These are phyloP conservation scores for Hanseniaspora valbyensis DNA, from an alignment of 805 yeast species.

Conservation along the genomic window DNA sequence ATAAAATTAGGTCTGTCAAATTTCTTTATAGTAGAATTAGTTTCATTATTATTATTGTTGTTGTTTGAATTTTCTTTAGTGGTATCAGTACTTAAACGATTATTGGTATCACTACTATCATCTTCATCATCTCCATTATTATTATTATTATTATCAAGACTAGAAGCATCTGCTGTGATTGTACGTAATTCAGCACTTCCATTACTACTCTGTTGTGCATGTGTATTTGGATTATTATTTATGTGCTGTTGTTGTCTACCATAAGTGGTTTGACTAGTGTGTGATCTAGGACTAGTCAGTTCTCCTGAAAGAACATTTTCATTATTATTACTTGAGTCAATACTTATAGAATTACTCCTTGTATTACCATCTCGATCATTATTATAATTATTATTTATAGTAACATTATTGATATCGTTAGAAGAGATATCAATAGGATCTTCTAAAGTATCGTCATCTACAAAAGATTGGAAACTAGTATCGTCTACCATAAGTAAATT, in stretches of 20 bases:
- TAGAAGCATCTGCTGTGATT: background rate
- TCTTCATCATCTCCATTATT: background rate
- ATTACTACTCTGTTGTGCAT: background rate
- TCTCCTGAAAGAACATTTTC: background rate
- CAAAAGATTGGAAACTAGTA: conserved; percentile 4
- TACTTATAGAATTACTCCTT: background rate
- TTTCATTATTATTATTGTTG: background rate
- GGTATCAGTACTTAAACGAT: background rate
- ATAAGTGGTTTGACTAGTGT: background rate
- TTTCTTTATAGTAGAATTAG: background rate
- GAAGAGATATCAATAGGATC: conserved; percentile 10
- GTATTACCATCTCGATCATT: background rate
- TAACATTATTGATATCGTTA: background rate
- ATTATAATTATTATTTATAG: background rate
- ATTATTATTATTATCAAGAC: background rate
- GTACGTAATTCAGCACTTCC: background rate
- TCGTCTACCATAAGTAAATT: background rate
- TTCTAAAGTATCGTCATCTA: conserved; percentile 14
- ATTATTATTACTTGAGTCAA: background rate
- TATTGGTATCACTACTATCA: no score
- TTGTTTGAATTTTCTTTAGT: background rate
- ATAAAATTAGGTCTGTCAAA: conserved; percentile 1
- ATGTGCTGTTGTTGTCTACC: background rate
- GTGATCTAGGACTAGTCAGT: background rate
- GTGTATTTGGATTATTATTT: no score